Base-by-base conservation (phyloP, 768 basidiomycete genomes). In the Infundibulicybe gibba region DNA sequence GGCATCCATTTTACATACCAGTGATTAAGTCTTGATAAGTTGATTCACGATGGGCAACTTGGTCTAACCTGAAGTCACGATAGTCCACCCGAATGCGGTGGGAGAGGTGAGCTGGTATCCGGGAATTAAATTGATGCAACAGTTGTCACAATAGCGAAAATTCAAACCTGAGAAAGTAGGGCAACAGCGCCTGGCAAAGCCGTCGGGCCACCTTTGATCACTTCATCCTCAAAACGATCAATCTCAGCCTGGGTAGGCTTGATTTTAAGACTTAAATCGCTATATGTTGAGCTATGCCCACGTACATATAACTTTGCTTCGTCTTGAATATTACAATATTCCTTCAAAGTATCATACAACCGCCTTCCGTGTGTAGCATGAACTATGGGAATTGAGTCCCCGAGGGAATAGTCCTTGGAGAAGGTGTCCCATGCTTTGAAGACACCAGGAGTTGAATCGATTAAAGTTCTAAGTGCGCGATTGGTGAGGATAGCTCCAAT, bases 361-460 rank as follows among this genome's bases (percentile, higher is more conserved):
- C 91, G 74, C 42, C 89, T 76, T 15, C 91, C 91, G 61, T 93
- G 91, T 0, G 85, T 81, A 6, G 76, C 69, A 53, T 83, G 77
- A 3, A 77, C 75, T 14, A 83, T 65, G 11, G 59, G 56, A 13
- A 64, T 51, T 33, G 70, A 67, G 52, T 76, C 74, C 1, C 76
- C 75, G 25, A 83, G 69, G 55, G 66, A 61, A 51, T 90, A 90
- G 48, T 86, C 75, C 35, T 65, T 69, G 34, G 76, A 72, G 59
- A 90, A 93, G 39, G 68, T 78, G 42, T 77, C 69, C 91, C 91
- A 94, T 6, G 88, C 85, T 49, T 76, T 76, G 43, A 81, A 53
- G n/a, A 92, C 85, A 3, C 90, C 91, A 1, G 87, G 87, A 4
- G 90, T 92, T 2, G 89, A 90, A 65, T 92, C 89, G 57, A 87